phyloP scores from a whole-genome alignment of 192 early-diverging fungal species.

The Umbelopsis isabellina region DNA sequence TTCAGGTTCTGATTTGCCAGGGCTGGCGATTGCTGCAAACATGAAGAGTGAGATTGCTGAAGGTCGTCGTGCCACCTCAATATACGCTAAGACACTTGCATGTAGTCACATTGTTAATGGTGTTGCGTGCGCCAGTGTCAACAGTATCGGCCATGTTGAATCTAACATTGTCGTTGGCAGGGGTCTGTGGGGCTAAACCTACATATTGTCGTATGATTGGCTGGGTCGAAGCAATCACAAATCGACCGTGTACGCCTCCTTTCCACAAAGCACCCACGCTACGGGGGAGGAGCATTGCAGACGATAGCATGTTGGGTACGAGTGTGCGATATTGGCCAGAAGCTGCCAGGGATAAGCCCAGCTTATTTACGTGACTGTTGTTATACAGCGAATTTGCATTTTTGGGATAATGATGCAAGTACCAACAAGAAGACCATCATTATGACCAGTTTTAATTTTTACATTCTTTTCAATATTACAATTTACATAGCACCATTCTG shows the following conservation, averaged over 20 bases:
- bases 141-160: not conserved
- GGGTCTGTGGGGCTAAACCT: slow-evolving; percentile 8
- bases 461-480: not conserved
- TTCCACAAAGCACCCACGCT: slow-evolving; percentile 3
- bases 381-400: not conserved
- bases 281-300: not conserved
- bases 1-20: slow-evolving; percentile 45
- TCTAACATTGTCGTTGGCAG: not conserved
- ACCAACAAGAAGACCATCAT: no score
- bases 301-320: not conserved
- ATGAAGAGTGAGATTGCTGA: not conserved
- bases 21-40: not conserved
- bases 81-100: not conserved
- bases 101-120: slow-evolving; percentile 1
- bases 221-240: not conserved
- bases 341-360: not conserved
- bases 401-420: not conserved
- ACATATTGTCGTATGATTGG: slow-evolving; percentile 8
- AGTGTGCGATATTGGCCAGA: no score
- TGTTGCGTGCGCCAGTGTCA: not conserved
- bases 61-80: no score
- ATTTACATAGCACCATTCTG: slow-evolving; percentile 5
- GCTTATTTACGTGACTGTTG: not conserved
- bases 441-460: not conserved
- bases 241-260: not conserved